Base-by-base conservation (phyloP, 2,329 filamentous ascomycete species). In the Aureobasidium melanogenum region DNA sequence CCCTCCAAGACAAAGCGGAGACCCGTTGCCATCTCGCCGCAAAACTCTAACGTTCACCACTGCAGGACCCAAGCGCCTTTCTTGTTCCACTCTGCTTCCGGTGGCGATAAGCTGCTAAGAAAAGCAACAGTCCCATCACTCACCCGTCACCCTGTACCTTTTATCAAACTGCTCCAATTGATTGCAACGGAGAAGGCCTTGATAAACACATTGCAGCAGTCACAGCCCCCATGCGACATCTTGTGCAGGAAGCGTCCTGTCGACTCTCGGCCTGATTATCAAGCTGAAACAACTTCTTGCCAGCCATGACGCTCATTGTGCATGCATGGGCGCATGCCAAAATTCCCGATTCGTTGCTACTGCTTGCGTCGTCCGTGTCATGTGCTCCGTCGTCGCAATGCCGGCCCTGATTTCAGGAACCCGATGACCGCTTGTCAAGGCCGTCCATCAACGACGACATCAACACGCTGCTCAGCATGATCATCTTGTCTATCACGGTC, bases 1-100 rank as follows among this genome's bases (percentile, higher is more conserved):
- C 32, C 32, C 36, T 44, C 28, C 19, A 56, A 22, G 22, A 19
- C 39, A 57, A 24, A 57, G 54, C 54, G 54, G 54, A 57, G 54
- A 57, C 39, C 54, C 54, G 54, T 57, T 57, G 55, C 43, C 55
- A 44, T 41, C 39, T 43, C 39, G 50, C 50, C 36, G 50, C 50
- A 54, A 57, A 48, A 39, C 55, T 59, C 55, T 50, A 59, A 59
- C 55, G n/a, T 41, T 22, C 22, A 8, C 22, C 26, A n/a, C 41
- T 44, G 34, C n/a, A n/a, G n/a, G n/a, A n/a, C n/a, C 46, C 46
- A 47, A 32, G 55, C 55, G 36, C 55, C 34, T 39, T 38, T 19
- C 55, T 30, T 32, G 43, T 59, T 50, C 32, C 55, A 44, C 41
- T 41, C 34, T 48, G 43, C n/a, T 39, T 43, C 54, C 26, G 54